Evolutionary conservation across 257 asterid genomes (phyloP), one percentile per base, ranked within the genome.

Genomic region (Petunia secreta): DNA sequence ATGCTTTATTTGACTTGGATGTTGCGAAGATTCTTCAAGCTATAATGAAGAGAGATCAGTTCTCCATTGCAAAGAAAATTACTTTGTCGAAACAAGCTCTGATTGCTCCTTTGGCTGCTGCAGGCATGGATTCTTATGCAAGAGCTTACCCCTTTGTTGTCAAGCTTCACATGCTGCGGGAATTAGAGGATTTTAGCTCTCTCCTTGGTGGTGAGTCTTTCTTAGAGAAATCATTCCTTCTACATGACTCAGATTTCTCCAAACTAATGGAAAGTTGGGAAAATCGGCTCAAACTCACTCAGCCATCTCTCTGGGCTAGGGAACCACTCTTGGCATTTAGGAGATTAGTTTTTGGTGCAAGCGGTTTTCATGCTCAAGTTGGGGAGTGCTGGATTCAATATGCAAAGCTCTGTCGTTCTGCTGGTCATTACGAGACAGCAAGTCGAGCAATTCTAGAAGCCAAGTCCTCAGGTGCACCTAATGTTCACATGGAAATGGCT

Each of bases 101-200:
- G 62, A 95, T 95, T 88, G 99, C 98, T 88, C 99, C 99, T 82
- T 93, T 95, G 79, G 98, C 99, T 87, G 99, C 99, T 84, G 98
- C 99, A 16, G 99, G 99, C 81, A 93, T 93, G 99, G 99, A 95
- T 90, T 95, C 99, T 79, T 95, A 93, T 85, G 94, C 93, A 78
- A 92, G 99, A 74, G 99, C 98, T 52, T 93, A 95, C 81, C 99
- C 99, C 43, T 95, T 91, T 82, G 91, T 90, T 78, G 98, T 95
- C 76, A 95, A 95, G 97, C 97, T 95, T 83, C 98, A 95, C 87
- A 83, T 93, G 93, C 97, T 95, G 83, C 92, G 90, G 76, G 99
- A 95, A 88, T 90, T 95, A 39, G 99, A 93, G 88, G 99, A 93
- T 86, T 93, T 93, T 86, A 89, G 85, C 80, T 85, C 88, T 80